A percentile compares a stretch with the other conserved stretches of the same genome.
Evolutionary conservation across 352 stramenopile genomes (phyloP).

Genomic region (Phytophthora vignae): DNA sequence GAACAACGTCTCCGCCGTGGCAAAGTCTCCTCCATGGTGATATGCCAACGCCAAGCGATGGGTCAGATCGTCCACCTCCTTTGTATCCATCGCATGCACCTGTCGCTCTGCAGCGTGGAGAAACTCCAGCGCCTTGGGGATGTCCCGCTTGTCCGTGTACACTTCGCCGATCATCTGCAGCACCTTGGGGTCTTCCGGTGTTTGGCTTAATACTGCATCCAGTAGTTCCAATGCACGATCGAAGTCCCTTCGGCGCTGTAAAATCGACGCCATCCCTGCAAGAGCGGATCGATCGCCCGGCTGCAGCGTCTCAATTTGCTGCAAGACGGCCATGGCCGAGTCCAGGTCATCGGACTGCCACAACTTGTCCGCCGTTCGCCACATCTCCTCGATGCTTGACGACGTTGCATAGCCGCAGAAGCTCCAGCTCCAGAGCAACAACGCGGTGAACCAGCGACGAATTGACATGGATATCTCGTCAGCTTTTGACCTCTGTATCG

Average conservation of each 20-base stretch:
- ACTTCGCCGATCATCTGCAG: constrained; percentile 45
- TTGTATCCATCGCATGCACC: constrained; percentile 5
- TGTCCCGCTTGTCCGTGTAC: constrained; percentile 38
- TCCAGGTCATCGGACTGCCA: constrained; percentile 38
- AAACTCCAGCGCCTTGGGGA: constrained; percentile 28
- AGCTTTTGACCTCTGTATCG: constrained; percentile 8
- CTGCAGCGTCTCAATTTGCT: constrained; percentile 33
- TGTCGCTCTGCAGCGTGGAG: constrained; percentile 24
- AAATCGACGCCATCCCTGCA: constrained; percentile 41
- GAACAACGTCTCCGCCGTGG: constrained; percentile 42
- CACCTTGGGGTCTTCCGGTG: constrained; percentile 29
- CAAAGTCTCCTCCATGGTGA: constrained; percentile 41
- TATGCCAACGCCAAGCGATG: constrained; percentile 53
- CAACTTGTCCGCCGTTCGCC: constrained; percentile 32
- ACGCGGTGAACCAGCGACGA: neutral
- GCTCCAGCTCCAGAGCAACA: constrained; percentile 15
- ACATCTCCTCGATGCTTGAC: constrained; percentile 34
- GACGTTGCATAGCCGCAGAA: neutral
- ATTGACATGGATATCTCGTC: constrained; percentile 13
- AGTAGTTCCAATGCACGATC: constrained; percentile 34
- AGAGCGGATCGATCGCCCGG: constrained; percentile 30
- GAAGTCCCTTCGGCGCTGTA: constrained; percentile 38
- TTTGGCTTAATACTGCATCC: constrained; percentile 10
- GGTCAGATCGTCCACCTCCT: constrained; percentile 8
- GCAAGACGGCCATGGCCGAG: constrained; percentile 37